These are phyloP conservation scores for Tolypocladium nubicola DNA, from an alignment of 2,329 filamentous ascomycete genomes.

Conservation along the genomic window DNA sequence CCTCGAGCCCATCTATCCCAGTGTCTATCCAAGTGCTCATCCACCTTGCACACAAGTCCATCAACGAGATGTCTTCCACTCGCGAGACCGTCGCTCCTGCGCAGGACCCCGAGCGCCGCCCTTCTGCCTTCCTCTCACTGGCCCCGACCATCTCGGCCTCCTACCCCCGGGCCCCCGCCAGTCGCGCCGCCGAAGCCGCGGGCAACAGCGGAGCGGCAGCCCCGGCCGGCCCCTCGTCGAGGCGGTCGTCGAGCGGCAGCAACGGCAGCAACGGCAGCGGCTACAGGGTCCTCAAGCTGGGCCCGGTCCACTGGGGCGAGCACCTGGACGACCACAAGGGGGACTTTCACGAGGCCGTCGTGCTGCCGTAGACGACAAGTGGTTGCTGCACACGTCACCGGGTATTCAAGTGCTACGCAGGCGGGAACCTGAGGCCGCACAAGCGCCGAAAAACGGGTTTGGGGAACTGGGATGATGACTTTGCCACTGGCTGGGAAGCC, in stretches of 20 bases:
- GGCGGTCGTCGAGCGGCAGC: constrained; percentile 46
- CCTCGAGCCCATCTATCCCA: background rate
- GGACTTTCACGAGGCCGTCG: constrained; percentile 40
- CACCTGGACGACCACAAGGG: constrained; percentile 44
- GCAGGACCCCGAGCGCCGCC: background rate
- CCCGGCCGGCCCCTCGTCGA: constrained; percentile 13
- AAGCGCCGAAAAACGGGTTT: background rate
- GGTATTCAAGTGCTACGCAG: background rate
- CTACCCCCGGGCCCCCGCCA: constrained; percentile 35
- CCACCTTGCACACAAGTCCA: background rate
- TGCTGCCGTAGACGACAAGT: constrained; percentile 4
- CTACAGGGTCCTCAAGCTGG: constrained; percentile 50
- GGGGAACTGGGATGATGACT: background rate
- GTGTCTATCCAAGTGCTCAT: background rate
- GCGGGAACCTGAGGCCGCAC: background rate
- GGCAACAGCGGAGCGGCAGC: constrained; percentile 15
- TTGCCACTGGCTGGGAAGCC: background rate
- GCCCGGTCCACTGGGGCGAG: constrained; percentile 54
- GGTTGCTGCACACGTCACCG: background rate
- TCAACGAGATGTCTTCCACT: constrained; percentile 4
- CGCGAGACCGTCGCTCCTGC: background rate
- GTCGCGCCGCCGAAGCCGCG: constrained; percentile 9
- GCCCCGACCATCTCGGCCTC: constrained; percentile 47
- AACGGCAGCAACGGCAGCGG: constrained; percentile 27
- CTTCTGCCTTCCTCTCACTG: constrained; percentile 40